Conservation (phyloP, 257 asterid genomes). For the Thymus quinquecostatus region DNA sequence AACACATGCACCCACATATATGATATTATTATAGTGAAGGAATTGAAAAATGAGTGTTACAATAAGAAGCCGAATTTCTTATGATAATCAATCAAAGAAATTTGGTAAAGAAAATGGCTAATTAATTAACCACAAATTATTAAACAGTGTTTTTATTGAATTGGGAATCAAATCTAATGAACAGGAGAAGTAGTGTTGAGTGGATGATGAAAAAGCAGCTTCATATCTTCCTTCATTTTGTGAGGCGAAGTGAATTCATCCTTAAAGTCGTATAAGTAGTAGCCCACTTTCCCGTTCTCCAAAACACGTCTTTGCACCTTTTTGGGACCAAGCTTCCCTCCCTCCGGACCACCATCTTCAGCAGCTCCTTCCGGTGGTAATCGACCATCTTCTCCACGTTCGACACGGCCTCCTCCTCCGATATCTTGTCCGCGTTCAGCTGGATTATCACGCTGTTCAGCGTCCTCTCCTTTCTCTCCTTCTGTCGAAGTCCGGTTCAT, state of each 20-base stretch:
- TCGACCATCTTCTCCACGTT: not conserved
- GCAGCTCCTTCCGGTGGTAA: conserved; percentile 24
- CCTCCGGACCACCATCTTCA: conserved; percentile 5
- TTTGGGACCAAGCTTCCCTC: conserved; percentile 26
- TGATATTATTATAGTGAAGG: no score
- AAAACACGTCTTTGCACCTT: conserved; percentile 32
- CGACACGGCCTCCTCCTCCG: not conserved
- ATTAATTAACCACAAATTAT: no score
- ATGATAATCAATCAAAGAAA: no score
- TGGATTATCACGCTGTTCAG: not conserved
- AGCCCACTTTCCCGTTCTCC: conserved; percentile 12
- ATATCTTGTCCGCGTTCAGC: not conserved
- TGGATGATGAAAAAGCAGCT: not conserved
- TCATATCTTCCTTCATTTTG: conserved; percentile 26
- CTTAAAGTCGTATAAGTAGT: conserved; percentile 10
- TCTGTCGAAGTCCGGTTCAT: not conserved
- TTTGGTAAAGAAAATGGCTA: no score
- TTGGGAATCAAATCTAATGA: no score
- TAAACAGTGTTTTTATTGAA: no score
- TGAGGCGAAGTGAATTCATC: conserved; percentile 34
- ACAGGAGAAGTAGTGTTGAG: no score
- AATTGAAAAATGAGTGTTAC: no score
- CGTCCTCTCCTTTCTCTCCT: not conserved
- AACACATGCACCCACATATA: no score
- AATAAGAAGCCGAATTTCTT: no score